These are phyloP conservation scores for Chloropicon primus DNA, from an alignment of 139 green algal genomes.

Conservation along the genomic window DNA sequence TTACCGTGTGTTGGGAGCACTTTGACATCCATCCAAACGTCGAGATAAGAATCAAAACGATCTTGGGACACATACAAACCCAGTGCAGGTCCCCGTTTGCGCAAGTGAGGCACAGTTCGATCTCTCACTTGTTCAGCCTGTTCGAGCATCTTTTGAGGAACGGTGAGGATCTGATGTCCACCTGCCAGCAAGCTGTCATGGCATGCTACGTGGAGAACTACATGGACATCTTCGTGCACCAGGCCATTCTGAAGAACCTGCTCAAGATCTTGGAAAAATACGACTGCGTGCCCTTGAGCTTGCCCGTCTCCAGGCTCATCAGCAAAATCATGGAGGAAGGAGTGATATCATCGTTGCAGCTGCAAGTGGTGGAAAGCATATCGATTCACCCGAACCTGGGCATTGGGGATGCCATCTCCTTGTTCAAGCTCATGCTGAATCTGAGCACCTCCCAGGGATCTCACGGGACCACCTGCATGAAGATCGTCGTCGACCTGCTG, in stretches of 20 bases:
- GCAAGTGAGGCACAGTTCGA: neutral
- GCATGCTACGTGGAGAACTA: neutral
- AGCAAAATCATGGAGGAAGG: neutral
- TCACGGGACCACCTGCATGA: neutral
- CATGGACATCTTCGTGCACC: neutral
- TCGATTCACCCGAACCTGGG: neutral
- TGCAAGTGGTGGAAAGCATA: neutral
- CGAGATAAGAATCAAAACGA: neutral
- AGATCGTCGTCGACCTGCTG: neutral
- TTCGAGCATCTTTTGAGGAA: neutral
- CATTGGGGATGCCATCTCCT: neutral
- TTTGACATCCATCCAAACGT: neutral
- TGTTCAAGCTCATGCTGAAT: neutral
- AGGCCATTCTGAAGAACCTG: neutral
- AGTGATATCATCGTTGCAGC: neutral
- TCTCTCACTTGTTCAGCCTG: neutral
- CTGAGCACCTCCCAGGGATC: neutral
- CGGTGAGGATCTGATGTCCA: neutral
- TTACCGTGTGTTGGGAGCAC: neutral
- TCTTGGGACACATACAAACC: neutral
- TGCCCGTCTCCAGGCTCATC: neutral
- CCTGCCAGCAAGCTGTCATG: neutral
- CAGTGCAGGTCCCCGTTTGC: neutral
- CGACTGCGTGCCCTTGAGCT: neutral
- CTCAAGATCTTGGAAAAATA: neutral